Base-by-base conservation (phyloP, 192 early-diverging fungal species). In the Coemansia sp. region DNA sequence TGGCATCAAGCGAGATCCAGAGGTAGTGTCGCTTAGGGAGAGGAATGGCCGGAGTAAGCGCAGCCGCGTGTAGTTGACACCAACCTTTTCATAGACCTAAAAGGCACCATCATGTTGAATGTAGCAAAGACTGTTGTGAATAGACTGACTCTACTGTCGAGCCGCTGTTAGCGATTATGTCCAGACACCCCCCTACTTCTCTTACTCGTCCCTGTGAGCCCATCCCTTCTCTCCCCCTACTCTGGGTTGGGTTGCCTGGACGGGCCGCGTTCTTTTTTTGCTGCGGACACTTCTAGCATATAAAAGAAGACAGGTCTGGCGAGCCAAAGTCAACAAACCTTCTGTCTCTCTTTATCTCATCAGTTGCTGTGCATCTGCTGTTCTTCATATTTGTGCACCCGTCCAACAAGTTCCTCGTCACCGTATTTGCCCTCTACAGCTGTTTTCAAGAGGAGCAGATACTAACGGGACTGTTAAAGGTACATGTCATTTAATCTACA, bases 11-110 rank as follows among this genome's bases (percentile, higher is more conserved):
- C 59, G 50, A 13, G 39, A 62, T 22, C 45, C 52, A 24, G 41
- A 41, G 20, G 47, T 22, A n/a, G 20, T 16, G 15, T 58, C 71
- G 64, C 59, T 71, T 35, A 64, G 66, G 18, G 68, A 74, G 58
- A 53, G 35, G 20, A 74, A 70, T 45, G 32, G 52, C 8, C 68
- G 61, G 59, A 49, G 35, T 55, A 80, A 80, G 55, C 76, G 76
- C 65, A 70, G 62, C 16, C 76, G 67, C 59, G 24, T 55, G 32
- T 71, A 62, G 16, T 2, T 3, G 15, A 59, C 15, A 15, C 24
- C 47, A 39, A 38, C 44, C 20, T 8, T 16, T 24, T 49, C 16
- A 29, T 29, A 24, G 18, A 50, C 43, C 40, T 41, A 47, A 16
- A 47, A 53, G 50, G 30, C 22, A 27, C 24, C 22, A 9, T 24